Evolutionary conservation across 2,329 filamentous ascomycete species (phyloP).

Genomic region (Fusarium albosuccineum): DNA sequence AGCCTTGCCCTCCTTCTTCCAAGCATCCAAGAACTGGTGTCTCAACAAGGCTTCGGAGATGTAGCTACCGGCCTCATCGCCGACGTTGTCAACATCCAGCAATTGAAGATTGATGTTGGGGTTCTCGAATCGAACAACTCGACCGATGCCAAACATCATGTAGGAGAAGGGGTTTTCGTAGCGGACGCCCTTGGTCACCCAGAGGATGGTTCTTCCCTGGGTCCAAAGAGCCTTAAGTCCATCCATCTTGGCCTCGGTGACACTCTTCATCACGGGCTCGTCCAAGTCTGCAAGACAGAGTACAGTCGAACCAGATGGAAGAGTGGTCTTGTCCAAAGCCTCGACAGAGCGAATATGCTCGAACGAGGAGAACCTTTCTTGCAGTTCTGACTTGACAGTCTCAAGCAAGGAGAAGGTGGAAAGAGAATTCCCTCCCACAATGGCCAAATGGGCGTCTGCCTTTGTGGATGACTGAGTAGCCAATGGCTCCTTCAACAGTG

Average conservation of each 20-base stretch:
- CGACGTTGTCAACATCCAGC: constrained; percentile 2
- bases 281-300: background rate
- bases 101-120: constrained; percentile 7
- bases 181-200: constrained; percentile 8
- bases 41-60: background rate
- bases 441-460: no score
- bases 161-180: constrained; percentile 1
- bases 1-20: background rate
- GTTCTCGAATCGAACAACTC: constrained; percentile 3
- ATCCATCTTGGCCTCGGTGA: constrained; percentile 2
- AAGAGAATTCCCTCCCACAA: no score
- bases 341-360: no score
- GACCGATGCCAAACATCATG: constrained; percentile 6
- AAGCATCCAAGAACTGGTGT: background rate
- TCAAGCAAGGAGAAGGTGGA: no score
- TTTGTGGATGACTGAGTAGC: no score
- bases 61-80: background rate
- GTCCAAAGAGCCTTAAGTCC: background rate
- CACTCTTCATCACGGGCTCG: background rate
- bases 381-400: no score
- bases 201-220: background rate
- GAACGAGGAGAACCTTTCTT: no score
- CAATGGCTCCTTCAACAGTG: no score
- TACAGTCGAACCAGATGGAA: no score
- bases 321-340: no score